These are phyloP conservation scores for Globisporangium heterothallicum DNA, from an alignment of 352 stramenopile species.

Conservation along the genomic window DNA sequence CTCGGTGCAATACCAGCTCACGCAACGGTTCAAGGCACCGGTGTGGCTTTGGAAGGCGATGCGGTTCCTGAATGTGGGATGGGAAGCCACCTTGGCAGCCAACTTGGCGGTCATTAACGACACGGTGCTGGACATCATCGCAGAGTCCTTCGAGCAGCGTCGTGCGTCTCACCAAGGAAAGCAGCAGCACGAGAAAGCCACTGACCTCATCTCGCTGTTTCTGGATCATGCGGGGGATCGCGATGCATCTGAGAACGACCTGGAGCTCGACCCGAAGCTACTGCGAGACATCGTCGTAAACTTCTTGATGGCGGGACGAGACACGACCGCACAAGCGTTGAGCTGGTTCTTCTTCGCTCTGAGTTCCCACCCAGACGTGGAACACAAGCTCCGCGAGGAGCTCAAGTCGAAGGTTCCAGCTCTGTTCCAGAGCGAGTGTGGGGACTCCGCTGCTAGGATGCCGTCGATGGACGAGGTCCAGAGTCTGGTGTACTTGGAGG, in stretches of 20 bases:
- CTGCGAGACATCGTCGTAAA: conserved; percentile 38
- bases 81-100: conserved; percentile 17
- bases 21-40: conserved; percentile 15
- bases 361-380: conserved; percentile 33
- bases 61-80: conserved; percentile 18
- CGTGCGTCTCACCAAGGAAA: not conserved
- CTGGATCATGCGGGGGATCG: conserved; percentile 18
- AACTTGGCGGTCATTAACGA: conserved; percentile 18
- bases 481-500: conserved; percentile 53
- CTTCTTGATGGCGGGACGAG: conserved; percentile 38
- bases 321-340: conserved; percentile 54
- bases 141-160: conserved; percentile 17
- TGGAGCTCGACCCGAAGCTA: conserved; percentile 8
- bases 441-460: not conserved
- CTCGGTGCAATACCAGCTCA: conserved; percentile 8
- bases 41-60: conserved; percentile 32
- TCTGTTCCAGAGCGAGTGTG: not conserved
- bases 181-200: conserved; percentile 6
- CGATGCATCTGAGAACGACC: conserved; percentile 5
- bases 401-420: conserved; percentile 5
- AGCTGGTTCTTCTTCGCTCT: conserved; percentile 57
- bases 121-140: conserved; percentile 22
- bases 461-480: conserved; percentile 35
- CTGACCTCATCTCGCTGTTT: conserved; percentile 33
- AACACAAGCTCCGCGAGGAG: conserved; percentile 30